Conservation (phyloP, 768 basidiomycete genomes). For the Hypholoma sublateritium region DNA sequence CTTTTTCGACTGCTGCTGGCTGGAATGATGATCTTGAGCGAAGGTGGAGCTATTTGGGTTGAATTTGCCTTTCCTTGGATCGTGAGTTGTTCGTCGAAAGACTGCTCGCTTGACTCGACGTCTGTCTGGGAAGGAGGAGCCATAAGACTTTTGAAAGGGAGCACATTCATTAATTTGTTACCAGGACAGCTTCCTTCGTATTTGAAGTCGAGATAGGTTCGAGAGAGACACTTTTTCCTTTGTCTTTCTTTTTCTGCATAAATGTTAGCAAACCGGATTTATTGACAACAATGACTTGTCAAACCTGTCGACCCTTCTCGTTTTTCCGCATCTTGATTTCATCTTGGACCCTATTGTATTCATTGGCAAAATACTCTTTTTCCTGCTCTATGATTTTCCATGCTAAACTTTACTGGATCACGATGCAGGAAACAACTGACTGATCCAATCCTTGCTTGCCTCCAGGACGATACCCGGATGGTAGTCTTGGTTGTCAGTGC, state of each 20-base stretch:
- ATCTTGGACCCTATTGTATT: conserved; percentile 20
- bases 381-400: conserved; percentile 32
- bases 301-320: neutral
- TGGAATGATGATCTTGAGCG: conserved; percentile 11
- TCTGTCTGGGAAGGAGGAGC: neutral
- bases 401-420: neutral
- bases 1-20: conserved; percentile 10
- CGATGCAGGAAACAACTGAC: conserved; percentile 32
- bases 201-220: neutral
- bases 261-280: neutral
- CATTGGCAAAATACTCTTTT: conserved; percentile 34
- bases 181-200: neutral
- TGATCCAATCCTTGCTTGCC: conserved; percentile 58
- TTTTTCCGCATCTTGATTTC: conserved; percentile 1
- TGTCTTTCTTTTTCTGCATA: neutral
- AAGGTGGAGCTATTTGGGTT: neutral
- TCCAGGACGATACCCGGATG: conserved; percentile 38
- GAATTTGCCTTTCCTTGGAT: neutral
- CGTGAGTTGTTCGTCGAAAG: neutral
- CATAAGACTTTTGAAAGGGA: neutral
- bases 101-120: neutral
- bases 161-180: neutral
- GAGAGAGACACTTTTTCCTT: neutral
- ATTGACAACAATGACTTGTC: neutral
- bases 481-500: conserved; percentile 58